Conservation (phyloP, 2,329 filamentous ascomycete genomes). For the Alternaria novae-zelandiae region DNA sequence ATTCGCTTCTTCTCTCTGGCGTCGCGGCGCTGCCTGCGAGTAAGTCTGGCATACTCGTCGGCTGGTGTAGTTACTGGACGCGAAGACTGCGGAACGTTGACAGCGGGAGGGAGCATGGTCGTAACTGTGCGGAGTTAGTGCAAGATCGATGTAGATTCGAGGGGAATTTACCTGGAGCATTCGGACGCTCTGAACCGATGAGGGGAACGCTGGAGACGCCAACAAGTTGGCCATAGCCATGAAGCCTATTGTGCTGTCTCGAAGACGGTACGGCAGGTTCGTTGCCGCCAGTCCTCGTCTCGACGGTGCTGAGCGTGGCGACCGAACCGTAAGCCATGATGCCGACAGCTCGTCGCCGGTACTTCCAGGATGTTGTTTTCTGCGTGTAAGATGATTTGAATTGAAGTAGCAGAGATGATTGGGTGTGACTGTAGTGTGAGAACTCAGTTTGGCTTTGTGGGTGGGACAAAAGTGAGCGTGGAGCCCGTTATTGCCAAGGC, state of each 20-base stretch:
- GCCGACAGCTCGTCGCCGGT: neutral
- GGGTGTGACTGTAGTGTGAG: neutral
- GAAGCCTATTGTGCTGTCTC: neutral
- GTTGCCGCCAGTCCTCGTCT: neutral
- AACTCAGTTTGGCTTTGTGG: neutral
- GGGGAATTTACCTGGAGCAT: neutral
- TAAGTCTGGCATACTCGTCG: neutral
- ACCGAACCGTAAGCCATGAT: neutral
- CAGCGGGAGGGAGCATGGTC: neutral
- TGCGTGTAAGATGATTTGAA: neutral
- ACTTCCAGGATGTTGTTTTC: neutral
- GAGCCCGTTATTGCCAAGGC: neutral
- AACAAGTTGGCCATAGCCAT: neutral
- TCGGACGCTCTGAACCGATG: neutral
- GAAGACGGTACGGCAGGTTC: too few species aligned
- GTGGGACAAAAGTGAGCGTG: neutral
- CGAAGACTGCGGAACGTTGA: neutral
- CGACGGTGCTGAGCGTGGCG: neutral
- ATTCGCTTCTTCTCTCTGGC: neutral
- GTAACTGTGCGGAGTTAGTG: neutral
- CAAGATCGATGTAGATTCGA: neutral
- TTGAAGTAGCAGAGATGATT: neutral
- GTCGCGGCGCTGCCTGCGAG: neutral
- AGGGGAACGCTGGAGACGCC: neutral
- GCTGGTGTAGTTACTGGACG: neutral